phyloP scores from a whole-genome alignment of 306 rosid genomes.

The Senna tora region DNA sequence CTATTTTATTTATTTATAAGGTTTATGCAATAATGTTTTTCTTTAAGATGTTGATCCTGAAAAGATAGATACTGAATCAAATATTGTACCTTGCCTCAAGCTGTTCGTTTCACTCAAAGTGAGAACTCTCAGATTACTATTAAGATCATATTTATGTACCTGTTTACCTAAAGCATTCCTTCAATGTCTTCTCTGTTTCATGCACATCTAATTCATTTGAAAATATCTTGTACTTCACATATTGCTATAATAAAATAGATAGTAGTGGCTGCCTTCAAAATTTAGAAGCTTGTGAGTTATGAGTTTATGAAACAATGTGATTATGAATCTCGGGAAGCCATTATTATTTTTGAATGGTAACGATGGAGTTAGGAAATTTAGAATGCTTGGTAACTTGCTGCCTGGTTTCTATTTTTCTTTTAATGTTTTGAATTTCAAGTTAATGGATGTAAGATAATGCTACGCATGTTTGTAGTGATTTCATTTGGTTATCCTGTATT shows the following conservation, averaged over 20 bases:
- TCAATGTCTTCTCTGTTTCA: not conserved
- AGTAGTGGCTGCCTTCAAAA: not conserved
- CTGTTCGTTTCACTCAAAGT: slow-evolving; percentile 4
- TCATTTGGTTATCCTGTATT: too few species aligned
- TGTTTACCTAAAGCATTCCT: not conserved
- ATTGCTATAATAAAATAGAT: not conserved
- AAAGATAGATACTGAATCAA: slow-evolving; percentile 22
- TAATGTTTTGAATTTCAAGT: too few species aligned
- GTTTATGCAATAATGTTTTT: slow-evolving; percentile 43
- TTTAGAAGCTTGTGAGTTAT: too few species aligned
- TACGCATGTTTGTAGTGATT: too few species aligned
- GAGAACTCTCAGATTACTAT: not conserved
- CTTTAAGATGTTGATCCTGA: slow-evolving; percentile 32
- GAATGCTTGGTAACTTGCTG: not conserved
- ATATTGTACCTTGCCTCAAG: slow-evolving; percentile 18
- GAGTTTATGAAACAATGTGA: not conserved
- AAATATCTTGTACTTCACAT: not conserved
- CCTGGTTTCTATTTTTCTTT: too few species aligned
- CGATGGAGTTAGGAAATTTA: not conserved
- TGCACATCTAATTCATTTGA: not conserved
- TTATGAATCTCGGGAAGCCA: not conserved
- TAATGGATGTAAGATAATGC: too few species aligned
- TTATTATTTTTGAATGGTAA: not conserved
- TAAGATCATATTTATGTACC: not conserved
- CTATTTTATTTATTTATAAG: slow-evolving; percentile 43